Base-by-base conservation (phyloP, 2,329 filamentous ascomycete species). In the Hirsutella rhossiliensis region DNA sequence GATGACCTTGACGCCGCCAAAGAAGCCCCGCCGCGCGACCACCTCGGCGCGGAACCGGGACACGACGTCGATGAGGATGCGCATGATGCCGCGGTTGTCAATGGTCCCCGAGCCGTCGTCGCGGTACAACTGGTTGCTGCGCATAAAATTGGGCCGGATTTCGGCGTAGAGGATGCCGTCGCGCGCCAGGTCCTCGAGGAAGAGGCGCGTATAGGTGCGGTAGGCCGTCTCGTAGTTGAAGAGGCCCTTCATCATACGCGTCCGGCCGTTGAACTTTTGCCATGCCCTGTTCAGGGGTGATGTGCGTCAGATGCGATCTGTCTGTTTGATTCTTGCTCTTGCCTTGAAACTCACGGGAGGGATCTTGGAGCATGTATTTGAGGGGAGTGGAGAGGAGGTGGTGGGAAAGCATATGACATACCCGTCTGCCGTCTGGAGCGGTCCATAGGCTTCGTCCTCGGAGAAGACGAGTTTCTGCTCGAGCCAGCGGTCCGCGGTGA, bases 151-250 rank as follows among this genome's bases (percentile, higher is more conserved):
- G 3, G 80, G 80, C 27, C 82, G 71, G 36, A 85, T 75, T 60
- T 86, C 82, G 27, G 80, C 80, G 52, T 84, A 85, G 61, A 82
- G 80, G 50, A 86, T 79, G 38, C 76, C 76, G 54, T 85, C 80
- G 6, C 65, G 54, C 19, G 78, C 71, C 57, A 85, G 79, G 47
- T 78, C 73, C 45, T 78, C 64, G 11, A 84, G 73, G 18, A 76
- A 77, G 3, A 64, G 57, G 11, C 66, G 62, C 3, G 80, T 82
- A 52, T 86, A 86, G 56, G 62, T 65, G 40, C 66, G 64, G 54
- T 79, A 84, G 4, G 79, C 78, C 4, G 65, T 68, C 54, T 78
- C 72, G 51, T 84, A 84, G 55, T 81, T 82, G 53, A 84, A 73
- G 0, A 86, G 65, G 0, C 82, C 82, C 55, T 86, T 85, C 72